A percentile compares a stretch with the other conserved stretches of the same genome.
phyloP scores from a whole-genome alignment of 352 stramenopile species.

The Globisporangium nagaii region DNA sequence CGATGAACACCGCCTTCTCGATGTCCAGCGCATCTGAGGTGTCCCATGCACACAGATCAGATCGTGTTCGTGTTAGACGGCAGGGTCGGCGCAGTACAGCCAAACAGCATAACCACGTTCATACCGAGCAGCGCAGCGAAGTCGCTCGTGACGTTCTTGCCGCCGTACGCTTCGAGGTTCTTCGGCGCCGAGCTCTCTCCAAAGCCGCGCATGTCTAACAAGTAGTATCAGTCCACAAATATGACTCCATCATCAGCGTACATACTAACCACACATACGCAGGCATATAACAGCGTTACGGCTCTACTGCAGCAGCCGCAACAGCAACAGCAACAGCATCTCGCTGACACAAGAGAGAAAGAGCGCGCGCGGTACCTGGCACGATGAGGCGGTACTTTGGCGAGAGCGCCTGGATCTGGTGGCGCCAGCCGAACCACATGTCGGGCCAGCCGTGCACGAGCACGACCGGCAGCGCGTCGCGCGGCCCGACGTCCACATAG shows the following conservation, averaged over 20 bases:
- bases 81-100: too few species aligned
- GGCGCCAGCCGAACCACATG: conserved; percentile 69
- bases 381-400: conserved; percentile 50
- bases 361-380: conserved; percentile 14
- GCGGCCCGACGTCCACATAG: conserved; percentile 52
- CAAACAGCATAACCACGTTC: neutral
- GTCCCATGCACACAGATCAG: neutral
- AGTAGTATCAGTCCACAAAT: too few species aligned
- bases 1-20: conserved; percentile 57
- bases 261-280: neutral
- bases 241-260: neutral
- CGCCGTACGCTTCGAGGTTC: conserved; percentile 43
- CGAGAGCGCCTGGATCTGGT: conserved; percentile 52
- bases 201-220: conserved; percentile 52
- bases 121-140: conserved; percentile 43
- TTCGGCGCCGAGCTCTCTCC: conserved; percentile 45
- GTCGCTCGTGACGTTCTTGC: conserved; percentile 53
- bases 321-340: neutral
- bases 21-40: conserved; percentile 64
- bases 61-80: too few species aligned
- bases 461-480: conserved; percentile 42
- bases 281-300: neutral
- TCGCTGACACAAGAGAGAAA: neutral
- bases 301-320: too few species aligned
- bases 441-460: conserved; percentile 75